phyloP scores from a whole-genome alignment of 2,329 filamentous ascomycete genomes.

The Aspergillus nomiae region DNA sequence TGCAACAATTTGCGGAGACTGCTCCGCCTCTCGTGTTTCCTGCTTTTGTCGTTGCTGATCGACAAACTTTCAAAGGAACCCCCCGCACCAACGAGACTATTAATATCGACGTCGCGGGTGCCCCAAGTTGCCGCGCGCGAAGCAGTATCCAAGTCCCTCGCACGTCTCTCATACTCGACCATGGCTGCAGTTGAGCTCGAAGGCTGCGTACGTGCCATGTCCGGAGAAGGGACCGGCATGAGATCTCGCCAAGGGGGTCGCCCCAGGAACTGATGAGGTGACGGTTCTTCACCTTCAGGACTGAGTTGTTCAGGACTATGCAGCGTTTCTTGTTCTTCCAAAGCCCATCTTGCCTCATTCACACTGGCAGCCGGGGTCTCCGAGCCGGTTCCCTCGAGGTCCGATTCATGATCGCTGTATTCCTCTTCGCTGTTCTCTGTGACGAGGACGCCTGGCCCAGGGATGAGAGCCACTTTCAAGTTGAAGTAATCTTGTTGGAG shows the following conservation, averaged over 20 bases:
- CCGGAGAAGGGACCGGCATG: slow-evolving; percentile 31
- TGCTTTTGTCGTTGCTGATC: slow-evolving; percentile 35
- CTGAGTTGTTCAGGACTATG: slow-evolving; percentile 25
- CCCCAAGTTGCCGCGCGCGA: slow-evolving; percentile 60
- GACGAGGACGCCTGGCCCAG: slow-evolving; percentile 54
- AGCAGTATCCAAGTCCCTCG: slow-evolving; percentile 55
- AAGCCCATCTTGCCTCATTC: slow-evolving; percentile 25
- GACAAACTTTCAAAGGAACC: slow-evolving; percentile 48
- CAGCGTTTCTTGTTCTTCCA: slow-evolving; percentile 25
- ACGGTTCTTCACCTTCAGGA: slow-evolving; percentile 32
- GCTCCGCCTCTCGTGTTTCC: slow-evolving; percentile 46
- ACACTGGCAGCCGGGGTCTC: slow-evolving; percentile 30
- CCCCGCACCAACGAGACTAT: slow-evolving; percentile 46
- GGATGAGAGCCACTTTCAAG: slow-evolving; percentile 40
- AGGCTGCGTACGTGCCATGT: slow-evolving; percentile 47
- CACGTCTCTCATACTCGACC: slow-evolving; percentile 51
- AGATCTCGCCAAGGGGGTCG: slow-evolving; percentile 54
- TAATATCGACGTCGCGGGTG: slow-evolving; percentile 55
- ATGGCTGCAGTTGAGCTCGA: slow-evolving; percentile 58
- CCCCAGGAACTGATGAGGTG: slow-evolving; percentile 40
- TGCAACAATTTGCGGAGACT: slow-evolving; percentile 49
- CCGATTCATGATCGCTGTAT: slow-evolving; percentile 29
- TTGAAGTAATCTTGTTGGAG: slow-evolving; percentile 38
- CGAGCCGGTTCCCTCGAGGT: slow-evolving; percentile 26
- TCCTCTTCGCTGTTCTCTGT: slow-evolving; percentile 46